Evolutionary conservation across 257 asterid genomes (phyloP).

Genomic region (Penstemon newberryi): DNA sequence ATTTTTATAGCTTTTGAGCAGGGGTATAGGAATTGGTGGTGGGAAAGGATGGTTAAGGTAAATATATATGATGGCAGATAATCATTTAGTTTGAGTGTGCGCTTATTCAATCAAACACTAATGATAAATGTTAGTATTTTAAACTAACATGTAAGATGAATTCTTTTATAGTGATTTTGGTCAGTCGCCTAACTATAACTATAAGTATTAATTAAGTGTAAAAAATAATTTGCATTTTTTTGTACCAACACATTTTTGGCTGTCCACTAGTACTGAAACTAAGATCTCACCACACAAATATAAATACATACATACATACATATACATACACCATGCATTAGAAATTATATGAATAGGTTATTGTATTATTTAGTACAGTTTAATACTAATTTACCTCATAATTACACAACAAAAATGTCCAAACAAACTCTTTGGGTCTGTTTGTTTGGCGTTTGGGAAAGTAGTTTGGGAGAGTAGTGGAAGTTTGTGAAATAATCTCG

Average conservation of each 20-base stretch:
- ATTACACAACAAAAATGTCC: too few species aligned
- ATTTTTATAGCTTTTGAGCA: slow-evolving; percentile 25
- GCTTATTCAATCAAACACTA: slow-evolving; percentile 31
- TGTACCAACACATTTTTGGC: not conserved
- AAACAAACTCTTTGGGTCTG: too few species aligned
- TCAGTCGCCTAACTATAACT: not conserved
- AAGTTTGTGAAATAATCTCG: too few species aligned
- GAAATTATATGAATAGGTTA: too few species aligned
- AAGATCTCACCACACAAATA: too few species aligned
- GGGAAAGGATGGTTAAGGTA: slow-evolving; percentile 34
- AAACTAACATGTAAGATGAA: not conserved
- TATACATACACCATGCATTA: too few species aligned
- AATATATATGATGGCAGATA: slow-evolving; percentile 28
- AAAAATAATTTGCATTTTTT: not conserved
- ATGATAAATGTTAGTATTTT: slow-evolving; percentile 15
- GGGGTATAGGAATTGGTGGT: slow-evolving; percentile 32
- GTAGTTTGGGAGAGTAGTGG: too few species aligned
- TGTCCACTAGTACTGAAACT: not conserved
- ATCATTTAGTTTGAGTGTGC: slow-evolving; percentile 28
- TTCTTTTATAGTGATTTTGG: not conserved
- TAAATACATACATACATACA: too few species aligned
- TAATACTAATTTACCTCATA: too few species aligned
- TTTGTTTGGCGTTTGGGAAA: too few species aligned
- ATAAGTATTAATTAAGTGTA: not conserved
- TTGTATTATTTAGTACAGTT: too few species aligned